Evolutionary conservation across 2,329 filamentous ascomycete species (phyloP).

Genomic region (Cordyceps cateniannulata): DNA sequence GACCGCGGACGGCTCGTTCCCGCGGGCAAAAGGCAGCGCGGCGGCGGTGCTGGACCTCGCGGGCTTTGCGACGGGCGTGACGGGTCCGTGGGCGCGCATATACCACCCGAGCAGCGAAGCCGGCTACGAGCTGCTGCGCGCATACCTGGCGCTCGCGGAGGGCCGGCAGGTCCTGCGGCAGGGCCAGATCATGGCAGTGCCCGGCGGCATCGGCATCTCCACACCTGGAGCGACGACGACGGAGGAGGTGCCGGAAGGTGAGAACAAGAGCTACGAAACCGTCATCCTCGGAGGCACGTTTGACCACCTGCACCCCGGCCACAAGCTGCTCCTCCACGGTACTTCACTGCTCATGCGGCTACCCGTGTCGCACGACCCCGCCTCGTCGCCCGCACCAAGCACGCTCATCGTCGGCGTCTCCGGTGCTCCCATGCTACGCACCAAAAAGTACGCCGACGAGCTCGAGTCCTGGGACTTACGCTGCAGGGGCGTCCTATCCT

Average conservation of each 20-base stretch:
- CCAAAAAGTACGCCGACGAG: slow-evolving; percentile 79
- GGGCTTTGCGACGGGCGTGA: slow-evolving; percentile 45
- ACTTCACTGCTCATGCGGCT: slow-evolving; percentile 64
- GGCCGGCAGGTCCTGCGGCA: slow-evolving; percentile 40
- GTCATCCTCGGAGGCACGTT: slow-evolving; percentile 91
- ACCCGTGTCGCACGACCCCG: slow-evolving; percentile 28
- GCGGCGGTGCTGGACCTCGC: slow-evolving; percentile 43
- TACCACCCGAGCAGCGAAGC: slow-evolving; percentile 61
- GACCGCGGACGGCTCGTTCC: slow-evolving; percentile 26
- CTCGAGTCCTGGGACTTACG: slow-evolving; percentile 76
- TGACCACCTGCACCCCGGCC: slow-evolving; percentile 89
- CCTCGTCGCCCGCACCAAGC: slow-evolving; percentile 31
- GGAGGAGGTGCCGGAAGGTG: neutral
- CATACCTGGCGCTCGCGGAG: slow-evolving; percentile 43
- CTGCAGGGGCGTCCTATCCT: slow-evolving; percentile 61
- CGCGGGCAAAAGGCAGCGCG: slow-evolving; percentile 29
- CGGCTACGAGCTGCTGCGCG: slow-evolving; percentile 51
- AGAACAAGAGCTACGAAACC: slow-evolving; percentile 19
- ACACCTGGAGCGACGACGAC: neutral
- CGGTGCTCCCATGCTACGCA: slow-evolving; percentile 75
- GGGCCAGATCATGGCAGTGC: slow-evolving; percentile 44
- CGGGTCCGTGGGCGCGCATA: slow-evolving; percentile 55
- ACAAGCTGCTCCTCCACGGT: slow-evolving; percentile 93
- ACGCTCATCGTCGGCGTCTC: slow-evolving; percentile 80
- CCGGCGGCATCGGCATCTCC: slow-evolving; percentile 44